A percentile compares a stretch with the other conserved stretches of the same genome.
phyloP scores from a whole-genome alignment of 1,284 basidiomycete genomes.

The Tilletia setariae region DNA sequence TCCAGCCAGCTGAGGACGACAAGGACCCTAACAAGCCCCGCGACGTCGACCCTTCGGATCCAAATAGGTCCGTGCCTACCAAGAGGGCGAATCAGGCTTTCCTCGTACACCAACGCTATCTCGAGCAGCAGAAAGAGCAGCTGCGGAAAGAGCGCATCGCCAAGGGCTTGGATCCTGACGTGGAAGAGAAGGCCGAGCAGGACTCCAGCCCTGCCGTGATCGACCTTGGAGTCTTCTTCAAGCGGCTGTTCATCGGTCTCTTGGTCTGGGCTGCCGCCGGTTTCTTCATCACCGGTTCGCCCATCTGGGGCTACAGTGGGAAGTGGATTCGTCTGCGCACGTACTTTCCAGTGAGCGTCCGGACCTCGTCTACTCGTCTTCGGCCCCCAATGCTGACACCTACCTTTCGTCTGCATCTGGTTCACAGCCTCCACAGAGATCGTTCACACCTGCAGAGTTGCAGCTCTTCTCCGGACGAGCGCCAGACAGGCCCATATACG shows the following conservation, averaged over 20 bases:
- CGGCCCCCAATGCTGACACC: background rate
- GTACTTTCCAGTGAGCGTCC: conserved; percentile 45
- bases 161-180: background rate
- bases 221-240: background rate
- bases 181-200: conserved; percentile 13
- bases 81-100: conserved; percentile 49
- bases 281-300: conserved; percentile 47
- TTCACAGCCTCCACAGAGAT: conserved; percentile 62
- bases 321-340: conserved; percentile 43
- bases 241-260: conserved; percentile 21
- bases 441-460: conserved; percentile 72
- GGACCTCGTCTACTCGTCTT: background rate
- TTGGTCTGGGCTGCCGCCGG: conserved; percentile 29
- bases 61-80: conserved; percentile 38
- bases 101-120: conserved; percentile 45
- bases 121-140: conserved; percentile 33
- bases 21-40: conserved; percentile 10
- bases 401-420: background rate
- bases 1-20: background rate
- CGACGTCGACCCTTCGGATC: conserved; percentile 46
- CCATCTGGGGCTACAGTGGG: conserved; percentile 49
- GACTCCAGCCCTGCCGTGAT: conserved; percentile 7
- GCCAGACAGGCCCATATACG: conserved; percentile 71
- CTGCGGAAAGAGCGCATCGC: conserved; percentile 28
- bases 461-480: conserved; percentile 71